These are phyloP conservation scores for Talaromyces sp. DNA, from an alignment of 2,329 filamentous ascomycete species.

Conservation along the genomic window DNA sequence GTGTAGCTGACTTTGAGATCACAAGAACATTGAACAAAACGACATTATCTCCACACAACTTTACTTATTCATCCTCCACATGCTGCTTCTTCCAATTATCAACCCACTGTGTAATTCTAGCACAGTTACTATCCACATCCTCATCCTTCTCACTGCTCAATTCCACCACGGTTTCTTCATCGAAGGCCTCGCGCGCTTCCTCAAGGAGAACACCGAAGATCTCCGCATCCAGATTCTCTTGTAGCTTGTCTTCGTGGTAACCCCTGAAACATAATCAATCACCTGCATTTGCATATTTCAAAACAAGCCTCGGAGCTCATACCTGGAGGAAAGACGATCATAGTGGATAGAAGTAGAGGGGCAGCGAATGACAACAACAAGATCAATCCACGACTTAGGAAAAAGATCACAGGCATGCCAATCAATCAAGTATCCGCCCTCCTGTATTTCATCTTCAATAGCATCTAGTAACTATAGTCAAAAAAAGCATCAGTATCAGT, in stretches of 20 bases:
- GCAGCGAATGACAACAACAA: slow-evolving; percentile 83
- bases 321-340: slow-evolving; percentile 78
- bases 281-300: not conserved
- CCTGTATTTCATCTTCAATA: slow-evolving; percentile 77
- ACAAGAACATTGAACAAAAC: not conserved
- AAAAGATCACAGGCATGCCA: slow-evolving; percentile 98
- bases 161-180: slow-evolving; percentile 85
- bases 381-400: slow-evolving; percentile 88
- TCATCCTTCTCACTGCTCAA: slow-evolving; percentile 78
- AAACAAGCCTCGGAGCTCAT: slow-evolving; percentile 15
- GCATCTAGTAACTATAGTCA: slow-evolving; percentile 71
- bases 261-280: slow-evolving; percentile 54
- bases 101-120: slow-evolving; percentile 80
- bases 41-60: slow-evolving; percentile 1
- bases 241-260: slow-evolving; percentile 82
- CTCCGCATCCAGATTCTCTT: slow-evolving; percentile 95
- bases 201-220: slow-evolving; percentile 95
- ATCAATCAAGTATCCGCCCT: slow-evolving; percentile 87
- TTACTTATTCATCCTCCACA: slow-evolving; percentile 28
- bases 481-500: not conserved
- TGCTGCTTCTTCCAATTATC: slow-evolving; percentile 72
- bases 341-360: slow-evolving; percentile 80
- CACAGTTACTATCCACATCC: slow-evolving; percentile 86
- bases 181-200: slow-evolving; percentile 85
- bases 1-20: not conserved